Conservation (phyloP, 768 basidiomycete species). For the Hirschioporus abietinus region DNA sequence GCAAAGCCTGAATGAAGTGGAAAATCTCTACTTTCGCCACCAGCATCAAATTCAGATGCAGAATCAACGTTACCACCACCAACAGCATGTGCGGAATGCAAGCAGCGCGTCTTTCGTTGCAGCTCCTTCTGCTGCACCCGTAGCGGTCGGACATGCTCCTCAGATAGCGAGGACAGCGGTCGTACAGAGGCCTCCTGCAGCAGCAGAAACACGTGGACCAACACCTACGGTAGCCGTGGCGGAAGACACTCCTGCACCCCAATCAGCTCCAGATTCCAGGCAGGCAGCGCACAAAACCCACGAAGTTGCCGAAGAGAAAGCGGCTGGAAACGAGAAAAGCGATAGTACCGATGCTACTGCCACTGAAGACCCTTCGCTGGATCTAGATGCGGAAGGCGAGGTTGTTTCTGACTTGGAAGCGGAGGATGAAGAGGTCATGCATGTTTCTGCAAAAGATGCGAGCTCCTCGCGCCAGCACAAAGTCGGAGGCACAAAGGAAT, state of each 20-base stretch:
- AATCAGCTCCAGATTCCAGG: neutral
- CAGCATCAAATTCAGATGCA: slow-evolving; percentile 38
- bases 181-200: slow-evolving; percentile 3
- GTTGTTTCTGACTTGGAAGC: neutral
- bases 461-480: neutral
- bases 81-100: slow-evolving; percentile 1
- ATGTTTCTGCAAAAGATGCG: no score
- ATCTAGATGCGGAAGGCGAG: neutral
- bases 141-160: neutral
- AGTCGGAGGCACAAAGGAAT: neutral
- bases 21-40: slow-evolving; percentile 76
- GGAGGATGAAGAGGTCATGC: neutral
- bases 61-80: slow-evolving; percentile 14
- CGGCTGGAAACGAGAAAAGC: neutral
- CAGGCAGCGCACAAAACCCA: neutral
- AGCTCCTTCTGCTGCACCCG: neutral
- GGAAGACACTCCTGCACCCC: neutral
- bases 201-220: neutral
- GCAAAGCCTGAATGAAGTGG: slow-evolving; percentile 75
- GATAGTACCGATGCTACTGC: neutral
- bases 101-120: slow-evolving; percentile 1
- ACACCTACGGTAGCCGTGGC: neutral
- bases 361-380: neutral
- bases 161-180: neutral
- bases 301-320: neutral